Percentiles rank a stretch among this genome's conserved stretches.
Evolutionary conservation across 2,329 filamentous ascomycete genomes (phyloP).

Genomic region (Pleomassaria siparia): DNA sequence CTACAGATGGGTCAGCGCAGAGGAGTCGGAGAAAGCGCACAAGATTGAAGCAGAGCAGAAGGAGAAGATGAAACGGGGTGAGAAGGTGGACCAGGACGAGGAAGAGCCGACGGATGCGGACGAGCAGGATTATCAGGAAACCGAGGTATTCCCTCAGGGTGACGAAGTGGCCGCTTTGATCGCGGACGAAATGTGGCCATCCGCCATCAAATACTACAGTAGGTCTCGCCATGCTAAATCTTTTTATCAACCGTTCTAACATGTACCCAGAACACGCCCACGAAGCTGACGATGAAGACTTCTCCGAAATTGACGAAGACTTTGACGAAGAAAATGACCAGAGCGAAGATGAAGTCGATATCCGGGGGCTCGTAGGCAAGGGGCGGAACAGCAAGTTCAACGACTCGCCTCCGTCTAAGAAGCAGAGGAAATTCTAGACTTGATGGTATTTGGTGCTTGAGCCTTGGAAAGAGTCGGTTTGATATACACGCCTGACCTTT

Average conservation of each 20-base stretch:
- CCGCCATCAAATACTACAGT: constrained; percentile 91
- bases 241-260: constrained; percentile 40
- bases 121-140: constrained; percentile 65
- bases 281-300: constrained; percentile 67
- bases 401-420: constrained; percentile 35
- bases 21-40: constrained; percentile 66
- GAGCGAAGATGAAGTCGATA: constrained; percentile 55
- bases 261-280: constrained; percentile 50
- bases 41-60: constrained; percentile 64
- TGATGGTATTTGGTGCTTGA: too few relatives aligned
- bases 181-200: constrained; percentile 85
- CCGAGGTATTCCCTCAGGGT: constrained; percentile 85
- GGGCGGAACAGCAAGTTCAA: constrained; percentile 47
- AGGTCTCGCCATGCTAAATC: constrained; percentile 47
- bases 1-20: constrained; percentile 68
- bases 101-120: constrained; percentile 60
- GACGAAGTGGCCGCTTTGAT: constrained; percentile 80
- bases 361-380: constrained; percentile 49
- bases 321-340: constrained; percentile 47
- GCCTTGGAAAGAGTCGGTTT: too few relatives aligned
- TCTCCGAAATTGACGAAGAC: constrained; percentile 50
- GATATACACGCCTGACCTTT: too few relatives aligned
- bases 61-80: constrained; percentile 44
- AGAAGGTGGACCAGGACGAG: constrained; percentile 43
- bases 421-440: constrained; percentile 40